Percentiles rank a stretch among this genome's conserved stretches.
Evolutionary conservation across 352 stramenopile species (phyloP).

Genomic region (Phytophthora niederhauseri): DNA sequence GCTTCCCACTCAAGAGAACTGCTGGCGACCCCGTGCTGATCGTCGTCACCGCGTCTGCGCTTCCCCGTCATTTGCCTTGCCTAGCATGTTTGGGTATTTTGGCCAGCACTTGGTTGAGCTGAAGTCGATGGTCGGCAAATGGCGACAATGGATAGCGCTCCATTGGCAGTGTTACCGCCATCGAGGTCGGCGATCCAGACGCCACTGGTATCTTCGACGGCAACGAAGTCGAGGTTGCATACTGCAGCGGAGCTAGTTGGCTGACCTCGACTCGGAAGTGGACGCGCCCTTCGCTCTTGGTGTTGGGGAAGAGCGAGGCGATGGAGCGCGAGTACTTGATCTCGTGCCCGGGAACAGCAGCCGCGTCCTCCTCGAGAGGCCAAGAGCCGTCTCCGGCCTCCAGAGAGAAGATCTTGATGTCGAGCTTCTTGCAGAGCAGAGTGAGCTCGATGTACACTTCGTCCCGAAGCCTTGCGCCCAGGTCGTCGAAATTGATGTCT

Average conservation of each 20-base stretch:
- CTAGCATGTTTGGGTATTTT: background rate
- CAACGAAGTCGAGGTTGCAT: background rate
- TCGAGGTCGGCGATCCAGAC: background rate
- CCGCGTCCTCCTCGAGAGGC: conserved; percentile 1
- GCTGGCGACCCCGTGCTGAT: background rate
- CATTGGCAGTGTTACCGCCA: background rate
- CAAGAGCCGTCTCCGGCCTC: background rate
- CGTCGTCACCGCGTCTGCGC: background rate
- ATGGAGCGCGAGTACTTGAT: conserved; percentile 10
- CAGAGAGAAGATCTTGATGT: conserved; percentile 9
- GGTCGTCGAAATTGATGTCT: conserved; percentile 1
- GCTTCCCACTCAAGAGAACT: background rate
- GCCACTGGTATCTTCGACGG: background rate
- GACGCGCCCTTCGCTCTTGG: conserved; percentile 7
- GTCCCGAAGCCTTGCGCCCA: conserved; percentile 1
- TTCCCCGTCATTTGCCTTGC: background rate
- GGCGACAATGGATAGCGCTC: background rate
- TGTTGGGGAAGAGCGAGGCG: conserved; percentile 3
- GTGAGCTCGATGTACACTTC: conserved; percentile 5
- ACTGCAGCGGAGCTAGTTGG: background rate
- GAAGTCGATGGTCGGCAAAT: conserved; percentile 3
- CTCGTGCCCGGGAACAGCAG: background rate
- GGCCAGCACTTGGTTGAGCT: conserved; percentile 4
- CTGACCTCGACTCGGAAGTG: conserved; percentile 11
- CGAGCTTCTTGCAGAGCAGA: conserved; percentile 6